Conservation (phyloP, 148 eudicot species). For the Hydrangea macrophylla region DNA sequence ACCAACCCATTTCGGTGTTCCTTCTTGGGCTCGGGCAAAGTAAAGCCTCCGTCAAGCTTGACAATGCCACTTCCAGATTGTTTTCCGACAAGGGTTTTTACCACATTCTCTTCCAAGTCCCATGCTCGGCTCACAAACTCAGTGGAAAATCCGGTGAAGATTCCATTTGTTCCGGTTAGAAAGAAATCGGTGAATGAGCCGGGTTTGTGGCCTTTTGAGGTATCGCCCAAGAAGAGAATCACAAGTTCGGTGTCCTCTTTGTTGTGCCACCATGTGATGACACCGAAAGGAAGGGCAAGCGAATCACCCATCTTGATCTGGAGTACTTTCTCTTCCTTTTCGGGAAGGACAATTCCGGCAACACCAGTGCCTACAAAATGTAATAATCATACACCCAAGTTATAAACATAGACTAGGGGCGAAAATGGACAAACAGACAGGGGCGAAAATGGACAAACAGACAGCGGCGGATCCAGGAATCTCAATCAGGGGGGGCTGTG, state of each 20-base stretch:
- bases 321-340: constrained; percentile 82
- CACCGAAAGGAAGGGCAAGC: constrained; percentile 82
- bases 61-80: constrained; percentile 61
- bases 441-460: no score
- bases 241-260: constrained; percentile 63
- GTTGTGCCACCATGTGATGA: constrained; percentile 86
- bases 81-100: constrained; percentile 44
- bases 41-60: constrained; percentile 44
- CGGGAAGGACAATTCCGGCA: constrained; percentile 83
- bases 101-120: constrained; percentile 42
- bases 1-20: constrained; percentile 64
- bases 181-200: constrained; percentile 53
- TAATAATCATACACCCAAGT: background rate
- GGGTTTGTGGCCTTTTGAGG: constrained; percentile 45
- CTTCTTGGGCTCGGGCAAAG: constrained; percentile 69
- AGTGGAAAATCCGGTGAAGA: constrained; percentile 59
- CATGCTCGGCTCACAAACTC: constrained; percentile 58
- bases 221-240: constrained; percentile 65
- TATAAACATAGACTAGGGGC: background rate
- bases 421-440: background rate
- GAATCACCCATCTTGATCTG: constrained; percentile 78
- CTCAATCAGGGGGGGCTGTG: no score
- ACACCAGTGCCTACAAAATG: constrained; percentile 58
- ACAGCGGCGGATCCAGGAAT: no score
- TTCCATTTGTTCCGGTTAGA: constrained; percentile 50